Percentiles rank a stretch among this genome's conserved stretches.
Conservation (phyloP, 305 asterid genomes). For the Coffea humblotiana region DNA sequence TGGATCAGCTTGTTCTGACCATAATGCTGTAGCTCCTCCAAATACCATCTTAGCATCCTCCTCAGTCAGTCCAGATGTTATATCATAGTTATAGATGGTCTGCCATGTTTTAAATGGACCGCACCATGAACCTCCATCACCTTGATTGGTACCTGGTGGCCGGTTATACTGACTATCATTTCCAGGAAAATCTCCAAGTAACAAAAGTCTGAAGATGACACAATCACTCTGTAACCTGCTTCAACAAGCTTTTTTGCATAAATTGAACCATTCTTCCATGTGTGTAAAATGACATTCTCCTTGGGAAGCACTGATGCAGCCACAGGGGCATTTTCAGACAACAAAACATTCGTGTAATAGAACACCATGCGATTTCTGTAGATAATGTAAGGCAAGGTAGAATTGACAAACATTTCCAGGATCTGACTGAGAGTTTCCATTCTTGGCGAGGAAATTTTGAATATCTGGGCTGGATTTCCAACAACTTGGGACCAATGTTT, state of each 20-base stretch:
- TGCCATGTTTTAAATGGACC: conserved; percentile 94
- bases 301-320: conserved; percentile 54
- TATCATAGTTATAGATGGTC: conserved; percentile 76
- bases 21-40: conserved; percentile 84
- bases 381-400: conserved; percentile 65
- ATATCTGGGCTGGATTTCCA: conserved; percentile 55
- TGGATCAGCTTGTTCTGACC: conserved; percentile 96
- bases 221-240: conserved; percentile 73
- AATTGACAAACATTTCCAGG: conserved; percentile 54
- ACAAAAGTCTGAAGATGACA: conserved; percentile 67
- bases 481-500: conserved; percentile 62
- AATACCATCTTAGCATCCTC: conserved; percentile 60
- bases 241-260: conserved; percentile 62
- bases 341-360: conserved; percentile 81
- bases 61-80: conserved; percentile 51
- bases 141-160: conserved; percentile 52
- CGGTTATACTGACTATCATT: conserved; percentile 54
- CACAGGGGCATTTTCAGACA: too few species aligned
- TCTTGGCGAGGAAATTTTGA: conserved; percentile 45
- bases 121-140: conserved; percentile 87
- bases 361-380: conserved; percentile 72
- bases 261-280: conserved; percentile 79
- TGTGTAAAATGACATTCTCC: conserved; percentile 58
- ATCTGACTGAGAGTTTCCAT: conserved; percentile 68
- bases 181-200: conserved; percentile 69